Percentiles rank a stretch among this genome's conserved stretches.
phyloP scores from a whole-genome alignment of 2,329 filamentous ascomycete genomes.

The Fusarium goolgardi region DNA sequence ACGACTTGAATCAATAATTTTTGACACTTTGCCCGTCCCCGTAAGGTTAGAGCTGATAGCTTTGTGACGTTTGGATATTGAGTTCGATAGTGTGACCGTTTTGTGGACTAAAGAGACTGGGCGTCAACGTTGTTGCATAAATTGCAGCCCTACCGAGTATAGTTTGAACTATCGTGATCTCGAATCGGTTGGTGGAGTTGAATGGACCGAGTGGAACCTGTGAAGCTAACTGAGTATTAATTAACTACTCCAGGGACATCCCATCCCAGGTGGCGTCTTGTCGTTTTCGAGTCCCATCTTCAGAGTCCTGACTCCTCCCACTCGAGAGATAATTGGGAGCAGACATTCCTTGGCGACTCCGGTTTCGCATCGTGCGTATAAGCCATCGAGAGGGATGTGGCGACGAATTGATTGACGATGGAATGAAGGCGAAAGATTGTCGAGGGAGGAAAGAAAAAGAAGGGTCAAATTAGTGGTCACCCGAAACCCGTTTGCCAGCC shows the following conservation, averaged over 20 bases:
- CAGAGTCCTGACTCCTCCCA: neutral
- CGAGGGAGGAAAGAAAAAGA: conserved; percentile 14
- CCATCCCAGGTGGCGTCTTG: conserved; percentile 9
- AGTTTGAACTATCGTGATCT: conserved; percentile 38
- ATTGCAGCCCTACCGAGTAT: conserved; percentile 37
- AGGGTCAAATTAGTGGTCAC: conserved; percentile 16
- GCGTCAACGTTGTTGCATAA: conserved; percentile 31
- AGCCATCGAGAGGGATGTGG: conserved; percentile 33
- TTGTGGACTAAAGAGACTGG: conserved; percentile 9
- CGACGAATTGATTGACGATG: conserved; percentile 30
- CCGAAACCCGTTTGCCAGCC: conserved; percentile 26
- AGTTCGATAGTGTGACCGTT: conserved; percentile 21
- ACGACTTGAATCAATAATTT: conserved; percentile 16
- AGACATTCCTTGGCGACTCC: neutral
- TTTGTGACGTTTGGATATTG: neutral
- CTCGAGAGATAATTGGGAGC: conserved; percentile 7
- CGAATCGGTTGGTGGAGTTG: conserved; percentile 44
- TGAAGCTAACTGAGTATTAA: conserved; percentile 31
- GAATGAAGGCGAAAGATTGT: conserved; percentile 23
- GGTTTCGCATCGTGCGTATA: conserved; percentile 10
- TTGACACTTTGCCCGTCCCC: neutral
- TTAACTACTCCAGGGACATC: conserved; percentile 10
- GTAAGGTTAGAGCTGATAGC: neutral
- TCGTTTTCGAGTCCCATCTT: neutral
- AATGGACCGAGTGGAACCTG: conserved; percentile 41